Percentiles rank a stretch among this genome's conserved stretches.
Evolutionary conservation across 805 yeast species (phyloP).

Genomic region (Yamadazyma scolyti): DNA sequence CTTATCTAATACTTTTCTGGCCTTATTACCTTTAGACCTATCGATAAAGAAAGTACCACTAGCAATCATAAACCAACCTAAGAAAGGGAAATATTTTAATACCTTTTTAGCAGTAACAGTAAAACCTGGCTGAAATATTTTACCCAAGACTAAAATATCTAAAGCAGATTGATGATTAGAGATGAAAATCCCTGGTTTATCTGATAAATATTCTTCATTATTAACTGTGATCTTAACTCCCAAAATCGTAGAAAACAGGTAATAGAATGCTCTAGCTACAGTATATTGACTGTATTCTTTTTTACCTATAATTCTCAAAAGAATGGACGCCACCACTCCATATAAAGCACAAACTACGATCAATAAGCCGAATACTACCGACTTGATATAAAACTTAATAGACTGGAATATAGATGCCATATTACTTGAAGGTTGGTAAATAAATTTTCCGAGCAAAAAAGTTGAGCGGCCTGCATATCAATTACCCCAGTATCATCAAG

Average conservation of each 20-base stretch:
- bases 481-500: too few relatives aligned
- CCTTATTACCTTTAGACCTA: conserved; percentile 70
- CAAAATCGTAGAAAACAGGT: conserved; percentile 53
- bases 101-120: conserved; percentile 90
- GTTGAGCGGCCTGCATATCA: too few relatives aligned
- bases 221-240: conserved; percentile 70
- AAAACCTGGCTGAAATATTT: conserved; percentile 80
- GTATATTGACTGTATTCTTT: conserved; percentile 82
- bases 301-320: conserved; percentile 66
- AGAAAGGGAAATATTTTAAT: conserved; percentile 77
- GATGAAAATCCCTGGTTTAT: conserved; percentile 72
- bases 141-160: conserved; percentile 79
- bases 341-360: conserved; percentile 62
- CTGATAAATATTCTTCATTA: conserved; percentile 54
- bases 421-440: too few relatives aligned
- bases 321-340: conserved; percentile 73
- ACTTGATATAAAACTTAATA: conserved; percentile 47
- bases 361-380: conserved; percentile 49
- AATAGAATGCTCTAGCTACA: conserved; percentile 80
- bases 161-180: conserved; percentile 91
- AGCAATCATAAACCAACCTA: conserved; percentile 95
- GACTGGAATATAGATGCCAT: conserved; percentile 6
- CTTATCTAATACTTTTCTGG: conserved; percentile 66
- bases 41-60: conserved; percentile 91
- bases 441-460: too few relatives aligned